Base-by-base conservation (phyloP, 1,284 basidiomycete genomes). In the Mycosarcoma mackinlayi region DNA sequence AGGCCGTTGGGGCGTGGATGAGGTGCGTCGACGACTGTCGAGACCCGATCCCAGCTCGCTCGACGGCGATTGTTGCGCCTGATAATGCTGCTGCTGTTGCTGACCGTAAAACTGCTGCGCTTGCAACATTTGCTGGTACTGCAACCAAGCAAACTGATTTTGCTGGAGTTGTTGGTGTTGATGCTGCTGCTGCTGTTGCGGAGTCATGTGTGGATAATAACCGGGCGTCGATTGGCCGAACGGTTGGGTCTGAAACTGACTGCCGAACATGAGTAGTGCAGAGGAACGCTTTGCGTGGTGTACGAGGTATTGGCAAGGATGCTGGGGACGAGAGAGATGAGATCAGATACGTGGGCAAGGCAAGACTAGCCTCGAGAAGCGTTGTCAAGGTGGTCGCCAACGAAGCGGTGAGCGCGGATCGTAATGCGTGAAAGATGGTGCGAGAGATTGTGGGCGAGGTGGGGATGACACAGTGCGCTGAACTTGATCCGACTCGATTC, bases 121-220 rank as follows among this genome's bases (percentile, higher is more conserved):
- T 28, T 74, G 73, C 40, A 78, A 44, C 74, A 76, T 76, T 44
- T 78, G 74, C 55, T 78, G 76, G 40, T 78, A 78, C 33, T 76
- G 74, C 44, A 68, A 47, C 76, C 76, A 77, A 28, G 76, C 70
- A 44, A 69, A 69, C 11, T 76, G 75, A 23, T 68, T 74, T 1
- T 74, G 66, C 28, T 69, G 65, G 16, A 59, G 56, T 4, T 69
- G 65, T 19, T 67, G 57, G 10, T 60, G 65, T 6, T 59, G 56
- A 7, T 73, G 73, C 24, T 62, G 65, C 28, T 68, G 66, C 31
- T 69, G 66, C 38, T 64, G 56, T 49, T 57, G 64, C 13, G 49
- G 27, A 19, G 59, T 53, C 54, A 62, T 57, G 47, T 70, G 71
- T 8, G 67, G 58, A 62, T 58, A 74, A 58, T 74, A 74, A 42